Conservation (phyloP, 148 eudicot genomes). For the Rhododendron molle region DNA sequence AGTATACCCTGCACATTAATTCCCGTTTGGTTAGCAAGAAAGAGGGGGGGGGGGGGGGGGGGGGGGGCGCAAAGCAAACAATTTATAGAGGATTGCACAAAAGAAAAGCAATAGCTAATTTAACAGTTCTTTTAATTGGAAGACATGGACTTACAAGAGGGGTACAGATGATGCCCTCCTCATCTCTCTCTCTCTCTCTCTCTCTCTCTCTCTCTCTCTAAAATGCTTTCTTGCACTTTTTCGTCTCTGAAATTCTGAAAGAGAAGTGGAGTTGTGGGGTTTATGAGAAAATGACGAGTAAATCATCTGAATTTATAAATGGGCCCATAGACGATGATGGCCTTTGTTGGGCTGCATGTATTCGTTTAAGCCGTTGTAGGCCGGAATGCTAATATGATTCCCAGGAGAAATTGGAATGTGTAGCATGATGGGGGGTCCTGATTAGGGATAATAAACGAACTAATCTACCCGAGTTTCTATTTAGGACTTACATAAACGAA, state of each 20-base stretch:
- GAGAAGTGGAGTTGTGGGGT: background rate
- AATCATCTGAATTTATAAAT: background rate
- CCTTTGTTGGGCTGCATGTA: background rate
- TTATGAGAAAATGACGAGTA: background rate
- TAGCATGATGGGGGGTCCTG: no score
- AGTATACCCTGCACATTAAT: slow-evolving; percentile 14
- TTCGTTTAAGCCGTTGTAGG: no score
- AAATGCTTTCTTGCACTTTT: slow-evolving; percentile 2
- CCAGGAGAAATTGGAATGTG: no score
- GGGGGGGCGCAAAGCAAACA: background rate
- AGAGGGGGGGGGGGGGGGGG: background rate
- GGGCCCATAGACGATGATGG: background rate
- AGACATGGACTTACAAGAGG: slow-evolving; percentile 14
- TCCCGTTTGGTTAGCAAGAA: slow-evolving; percentile 11
- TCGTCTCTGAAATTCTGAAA: background rate
- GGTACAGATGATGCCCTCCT: slow-evolving; percentile 23
- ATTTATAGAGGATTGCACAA: background rate
- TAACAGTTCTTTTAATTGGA: background rate
- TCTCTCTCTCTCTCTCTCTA: background rate
- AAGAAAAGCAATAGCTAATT: background rate
- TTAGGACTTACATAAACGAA: no score
- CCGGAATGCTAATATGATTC: no score
- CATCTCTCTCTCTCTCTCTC: slow-evolving; percentile 9
- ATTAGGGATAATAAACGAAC: no score
- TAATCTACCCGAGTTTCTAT: no score